Evolutionary conservation across 306 rosid species (phyloP).

Genomic region (Cucurbita argyrosperma): DNA sequence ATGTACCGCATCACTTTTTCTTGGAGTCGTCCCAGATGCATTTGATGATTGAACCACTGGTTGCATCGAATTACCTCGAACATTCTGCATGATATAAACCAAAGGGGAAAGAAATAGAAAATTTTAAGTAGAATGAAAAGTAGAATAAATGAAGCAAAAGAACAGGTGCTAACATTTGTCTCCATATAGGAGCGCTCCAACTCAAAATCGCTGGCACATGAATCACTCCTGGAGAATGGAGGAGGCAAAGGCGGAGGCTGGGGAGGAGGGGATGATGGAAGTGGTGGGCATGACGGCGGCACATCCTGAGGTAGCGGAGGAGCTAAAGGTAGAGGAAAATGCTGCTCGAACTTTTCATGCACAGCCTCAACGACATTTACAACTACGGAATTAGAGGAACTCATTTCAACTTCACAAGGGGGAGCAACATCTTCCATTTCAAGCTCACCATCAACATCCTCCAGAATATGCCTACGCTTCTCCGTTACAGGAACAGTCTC

Average conservation of each 20-base stretch:
- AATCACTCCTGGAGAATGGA: slow-evolving; percentile 31
- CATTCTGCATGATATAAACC: slow-evolving; percentile 24
- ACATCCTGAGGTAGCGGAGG: slow-evolving; percentile 45
- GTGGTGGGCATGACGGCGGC: slow-evolving; percentile 56
- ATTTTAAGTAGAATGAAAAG: background rate
- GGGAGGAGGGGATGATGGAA: slow-evolving; percentile 62
- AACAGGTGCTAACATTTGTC: slow-evolving; percentile 31
- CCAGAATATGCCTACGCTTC: slow-evolving; percentile 81
- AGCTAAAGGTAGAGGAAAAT: slow-evolving; percentile 20
- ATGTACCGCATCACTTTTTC: slow-evolving; percentile 35
- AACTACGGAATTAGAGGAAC: slow-evolving; percentile 22
- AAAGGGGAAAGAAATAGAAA: slow-evolving; percentile 11
- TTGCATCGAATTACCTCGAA: slow-evolving; percentile 27
- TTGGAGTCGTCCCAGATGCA: slow-evolving; percentile 35
- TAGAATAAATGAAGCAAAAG: background rate
- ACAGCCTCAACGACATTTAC: slow-evolving; percentile 18
- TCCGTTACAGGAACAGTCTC: slow-evolving; percentile 27
- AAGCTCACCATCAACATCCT: slow-evolving; percentile 95
- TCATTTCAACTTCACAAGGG: slow-evolving; percentile 43
- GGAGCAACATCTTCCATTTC: slow-evolving; percentile 99
- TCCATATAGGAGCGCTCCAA: slow-evolving; percentile 32
- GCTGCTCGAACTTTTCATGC: slow-evolving; percentile 28
- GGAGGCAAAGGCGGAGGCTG: slow-evolving; percentile 42
- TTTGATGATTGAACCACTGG: slow-evolving; percentile 34
- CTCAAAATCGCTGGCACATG: slow-evolving; percentile 29